Evolutionary conservation across 495 filamentous ascomycete genomes (phyloP), one percentile per base, ranked within the genome.

Genomic region (Parathielavia appendiculata): DNA sequence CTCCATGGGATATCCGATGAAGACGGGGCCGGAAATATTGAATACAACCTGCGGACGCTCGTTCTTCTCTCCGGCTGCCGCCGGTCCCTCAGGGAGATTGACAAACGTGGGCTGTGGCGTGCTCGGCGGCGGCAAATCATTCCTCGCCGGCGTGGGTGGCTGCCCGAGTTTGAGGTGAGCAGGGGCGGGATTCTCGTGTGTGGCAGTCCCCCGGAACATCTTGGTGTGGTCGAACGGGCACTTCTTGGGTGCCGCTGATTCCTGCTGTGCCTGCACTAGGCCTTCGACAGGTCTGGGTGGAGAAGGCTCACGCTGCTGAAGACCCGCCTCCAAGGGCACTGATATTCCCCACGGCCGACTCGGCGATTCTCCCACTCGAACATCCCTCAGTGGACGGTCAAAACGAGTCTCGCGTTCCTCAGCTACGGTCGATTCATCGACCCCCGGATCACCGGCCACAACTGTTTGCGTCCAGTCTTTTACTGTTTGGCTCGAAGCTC

Each of bases 331-430:
- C 23, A 61, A 12, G 26, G 67, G 91, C 1, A 96, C 86, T 17
- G 79, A 79, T 38, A 96, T 92, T 2, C 91, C 91, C 91, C 91
- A 96, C 30, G 91, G 91, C 26, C 91, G 80, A 67, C 86, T 92
- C 36, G 91, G 91, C 35, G 88, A 92, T 68, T 96, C 91, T 17
- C 91, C 91, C 23, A 96, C 82, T 8, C 91, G 78, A 14, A 96
- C 81, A 58, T 95, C 91, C 59, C 89, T 85, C 47, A 96, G 64
- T 4, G 86, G 83, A 43, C 91, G 81, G 63, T 95, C 90, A 66
- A 93, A 95, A 60, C 83, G 86, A 50, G 75, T 72, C 71, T 80
- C 74, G 56, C 82, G 69, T 46, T 76, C 72, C 12, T 79, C 77
- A 23, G 53, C 57, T 59, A 60, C 54, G 20, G 57, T 49, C 36